Evolutionary conservation across 164 flowering plant genomes (phyloP).

Genomic region (Malania oleifera): DNA sequence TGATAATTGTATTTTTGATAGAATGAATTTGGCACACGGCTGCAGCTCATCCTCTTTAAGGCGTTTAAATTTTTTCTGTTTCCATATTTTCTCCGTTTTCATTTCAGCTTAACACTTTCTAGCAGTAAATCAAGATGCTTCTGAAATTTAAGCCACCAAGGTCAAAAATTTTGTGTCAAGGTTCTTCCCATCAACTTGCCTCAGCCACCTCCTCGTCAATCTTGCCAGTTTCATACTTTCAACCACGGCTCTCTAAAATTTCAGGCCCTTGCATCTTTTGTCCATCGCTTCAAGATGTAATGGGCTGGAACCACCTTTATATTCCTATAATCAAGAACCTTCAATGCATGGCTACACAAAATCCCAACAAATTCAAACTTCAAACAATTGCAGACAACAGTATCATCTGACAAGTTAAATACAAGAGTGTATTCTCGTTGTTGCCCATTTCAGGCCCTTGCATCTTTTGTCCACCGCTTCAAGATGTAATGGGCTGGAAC

Average conservation of each 20-base stretch:
- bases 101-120: too few species aligned
- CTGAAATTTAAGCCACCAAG: too few species aligned
- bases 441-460: constrained; percentile 14
- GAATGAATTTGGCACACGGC: too few species aligned
- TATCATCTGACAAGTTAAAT: constrained; percentile 15
- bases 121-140: too few species aligned
- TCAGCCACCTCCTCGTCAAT: too few species aligned
- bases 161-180: too few species aligned
- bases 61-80: too few species aligned
- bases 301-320: constrained; percentile 22
- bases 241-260: too few species aligned
- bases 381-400: constrained; percentile 20
- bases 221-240: too few species aligned
- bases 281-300: constrained; percentile 28
- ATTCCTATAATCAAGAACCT: constrained; percentile 25
- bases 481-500: constrained; percentile 22
- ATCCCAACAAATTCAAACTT: constrained; percentile 26
- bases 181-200: not conserved
- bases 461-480: constrained; percentile 28
- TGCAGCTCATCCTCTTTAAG: too few species aligned
- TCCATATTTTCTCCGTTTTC: too few species aligned
- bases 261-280: constrained; percentile 21
- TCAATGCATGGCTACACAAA: constrained; percentile 31
- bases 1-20: too few species aligned
- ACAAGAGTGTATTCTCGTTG: constrained; percentile 11